Percentiles rank a stretch among this genome's conserved stretches.
These are phyloP conservation scores for Camelina neglecta DNA, from an alignment of 345 rosid genomes.

Conservation along the genomic window DNA sequence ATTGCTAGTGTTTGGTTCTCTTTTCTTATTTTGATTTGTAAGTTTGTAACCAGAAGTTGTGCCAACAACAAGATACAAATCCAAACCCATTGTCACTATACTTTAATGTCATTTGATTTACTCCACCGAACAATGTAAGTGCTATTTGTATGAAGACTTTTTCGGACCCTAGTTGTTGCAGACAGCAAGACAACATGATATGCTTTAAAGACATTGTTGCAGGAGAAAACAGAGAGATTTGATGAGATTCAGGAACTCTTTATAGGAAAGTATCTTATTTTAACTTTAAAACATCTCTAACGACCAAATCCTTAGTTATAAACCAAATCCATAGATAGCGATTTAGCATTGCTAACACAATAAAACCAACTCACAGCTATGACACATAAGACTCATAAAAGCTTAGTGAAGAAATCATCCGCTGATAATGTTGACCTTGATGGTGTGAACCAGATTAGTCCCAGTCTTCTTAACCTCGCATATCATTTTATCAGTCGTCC, in stretches of 20 bases:
- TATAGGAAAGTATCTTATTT: background rate
- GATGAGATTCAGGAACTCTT: background rate
- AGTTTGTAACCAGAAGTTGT: background rate
- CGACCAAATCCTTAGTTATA: background rate
- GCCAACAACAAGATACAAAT: background rate
- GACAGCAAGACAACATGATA: background rate
- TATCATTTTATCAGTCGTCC: slow-evolving; percentile 25
- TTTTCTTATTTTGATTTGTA: background rate
- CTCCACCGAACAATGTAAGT: slow-evolving; percentile 9
- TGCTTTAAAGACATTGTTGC: background rate
- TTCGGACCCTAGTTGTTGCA: background rate
- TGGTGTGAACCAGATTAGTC: slow-evolving; percentile 24
- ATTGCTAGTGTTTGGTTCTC: background rate
- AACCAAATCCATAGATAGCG: slow-evolving; percentile 8
- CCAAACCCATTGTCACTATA: background rate
- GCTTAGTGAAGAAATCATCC: slow-evolving; percentile 4
- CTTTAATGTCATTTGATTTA: background rate
- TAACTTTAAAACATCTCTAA: slow-evolving; percentile 9
- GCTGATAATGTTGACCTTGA: slow-evolving; percentile 25
- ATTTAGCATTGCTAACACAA: background rate
- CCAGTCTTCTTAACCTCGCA: slow-evolving; percentile 25
- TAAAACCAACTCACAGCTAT: background rate
- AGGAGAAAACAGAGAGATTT: background rate
- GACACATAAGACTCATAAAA: background rate
- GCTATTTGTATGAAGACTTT: slow-evolving; percentile 6